Conservation (phyloP, 1,139 yeast genomes). For the Geotrichum restrictum region DNA sequence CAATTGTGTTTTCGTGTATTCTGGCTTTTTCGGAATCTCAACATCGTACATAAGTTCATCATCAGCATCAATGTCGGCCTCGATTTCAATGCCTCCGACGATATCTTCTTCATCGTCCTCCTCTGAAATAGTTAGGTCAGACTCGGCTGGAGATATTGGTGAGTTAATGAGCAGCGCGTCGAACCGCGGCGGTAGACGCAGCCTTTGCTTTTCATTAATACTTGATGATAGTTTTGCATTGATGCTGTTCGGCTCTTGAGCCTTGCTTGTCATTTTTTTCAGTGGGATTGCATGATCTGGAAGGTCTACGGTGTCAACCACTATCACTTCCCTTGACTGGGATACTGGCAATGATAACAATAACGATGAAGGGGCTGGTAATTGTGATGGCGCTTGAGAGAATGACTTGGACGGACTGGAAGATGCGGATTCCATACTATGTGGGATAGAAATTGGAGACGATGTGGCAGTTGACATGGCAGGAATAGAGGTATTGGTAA, state of each 20-base stretch:
- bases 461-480: neutral
- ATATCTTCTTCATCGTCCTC: conserved; percentile 5
- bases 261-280: neutral
- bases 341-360: neutral
- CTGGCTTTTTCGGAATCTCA: neutral
- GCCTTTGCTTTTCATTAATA: neutral
- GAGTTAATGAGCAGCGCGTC: neutral
- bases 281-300: neutral
- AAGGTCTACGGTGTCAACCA: neutral
- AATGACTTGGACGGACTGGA: neutral
- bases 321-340: neutral
- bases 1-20: neutral
- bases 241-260: neutral
- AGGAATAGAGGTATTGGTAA: neutral
- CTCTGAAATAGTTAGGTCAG: conserved; percentile 13
- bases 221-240: neutral
- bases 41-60: conserved; percentile 2
- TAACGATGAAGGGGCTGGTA: too few species aligned
- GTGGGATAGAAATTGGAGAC: conserved; percentile 1
- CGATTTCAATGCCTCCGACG: conserved; percentile 5
- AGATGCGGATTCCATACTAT: neutral
- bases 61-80: conserved; percentile 2
- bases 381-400: neutral
- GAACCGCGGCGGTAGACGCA: neutral
- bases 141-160: conserved; percentile 12